Percentiles rank a stretch among this genome's conserved stretches.
phyloP scores from a whole-genome alignment of 176 grass and related monocot species.

The Hsuehochloa calcarea region DNA sequence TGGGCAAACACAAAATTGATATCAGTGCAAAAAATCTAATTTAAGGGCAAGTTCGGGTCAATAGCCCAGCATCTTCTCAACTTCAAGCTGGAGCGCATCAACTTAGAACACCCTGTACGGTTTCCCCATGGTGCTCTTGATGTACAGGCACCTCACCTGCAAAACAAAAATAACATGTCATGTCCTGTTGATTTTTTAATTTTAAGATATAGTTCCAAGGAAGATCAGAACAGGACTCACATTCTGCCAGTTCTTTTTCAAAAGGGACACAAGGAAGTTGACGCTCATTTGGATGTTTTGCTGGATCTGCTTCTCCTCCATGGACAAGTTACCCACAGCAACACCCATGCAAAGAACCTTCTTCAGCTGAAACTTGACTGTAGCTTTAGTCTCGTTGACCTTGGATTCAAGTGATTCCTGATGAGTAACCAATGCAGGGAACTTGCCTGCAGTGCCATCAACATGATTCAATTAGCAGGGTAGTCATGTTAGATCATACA shows the following conservation, averaged over 20 bases:
- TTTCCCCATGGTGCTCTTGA: constrained; percentile 99
- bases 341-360: constrained; percentile 99
- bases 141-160: constrained; percentile 90
- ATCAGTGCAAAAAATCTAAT: constrained; percentile 23
- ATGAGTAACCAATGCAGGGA: constrained; percentile 84
- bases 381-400: constrained; percentile 91
- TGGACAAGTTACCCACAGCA: constrained; percentile 71
- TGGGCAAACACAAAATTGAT: constrained; percentile 23
- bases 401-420: constrained; percentile 85
- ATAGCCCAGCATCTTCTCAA: not conserved
- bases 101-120: constrained; percentile 73
- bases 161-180: constrained; percentile 4
- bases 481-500: not conserved
- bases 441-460: constrained; percentile 59
- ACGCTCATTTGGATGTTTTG: constrained; percentile 94
- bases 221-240: constrained; percentile 30
- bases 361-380: constrained; percentile 93
- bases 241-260: constrained; percentile 99
- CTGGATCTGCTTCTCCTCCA: constrained; percentile 98
- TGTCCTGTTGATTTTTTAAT: not conserved
- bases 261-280: constrained; percentile 90
- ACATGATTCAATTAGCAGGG: not conserved
- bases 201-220: not conserved
- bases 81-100: not conserved
- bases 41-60: not conserved